These are phyloP conservation scores for Eragrostis curvula DNA, from an alignment of 176 grass and related monocot species.

Conservation along the genomic window DNA sequence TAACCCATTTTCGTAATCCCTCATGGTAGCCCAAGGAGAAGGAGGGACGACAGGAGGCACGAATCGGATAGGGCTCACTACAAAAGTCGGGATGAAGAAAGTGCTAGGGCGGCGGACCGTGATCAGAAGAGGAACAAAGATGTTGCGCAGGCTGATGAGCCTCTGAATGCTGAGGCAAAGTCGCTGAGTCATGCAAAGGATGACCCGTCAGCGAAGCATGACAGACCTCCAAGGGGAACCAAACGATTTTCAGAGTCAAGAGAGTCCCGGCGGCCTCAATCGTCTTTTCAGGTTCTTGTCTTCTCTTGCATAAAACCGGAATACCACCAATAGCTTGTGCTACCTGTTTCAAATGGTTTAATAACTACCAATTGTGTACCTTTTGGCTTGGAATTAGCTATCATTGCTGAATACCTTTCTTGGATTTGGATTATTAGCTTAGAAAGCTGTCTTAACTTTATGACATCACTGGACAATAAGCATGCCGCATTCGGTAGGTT, in stretches of 20 bases:
- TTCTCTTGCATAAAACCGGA: constrained; percentile 19
- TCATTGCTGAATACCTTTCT: background rate
- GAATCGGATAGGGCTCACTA: constrained; percentile 48
- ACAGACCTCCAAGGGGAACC: constrained; percentile 50
- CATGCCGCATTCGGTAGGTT: background rate
- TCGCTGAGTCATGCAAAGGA: constrained; percentile 33
- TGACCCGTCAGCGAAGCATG: constrained; percentile 26
- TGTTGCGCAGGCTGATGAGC: constrained; percentile 14
- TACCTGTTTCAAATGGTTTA: background rate
- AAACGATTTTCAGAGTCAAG: constrained; percentile 53
- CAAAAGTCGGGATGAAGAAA: constrained; percentile 40
- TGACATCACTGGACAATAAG: background rate
- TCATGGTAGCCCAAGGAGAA: constrained; percentile 55
- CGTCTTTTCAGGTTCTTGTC: constrained; percentile 63
- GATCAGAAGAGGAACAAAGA: constrained; percentile 35
- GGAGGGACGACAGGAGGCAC: constrained; percentile 53
- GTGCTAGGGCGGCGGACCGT: constrained; percentile 8
- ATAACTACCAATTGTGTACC: background rate
- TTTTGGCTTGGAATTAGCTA: background rate
- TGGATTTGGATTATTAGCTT: background rate
- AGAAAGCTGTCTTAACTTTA: background rate
- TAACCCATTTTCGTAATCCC: constrained; percentile 3
- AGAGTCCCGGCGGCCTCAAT: constrained; percentile 43
- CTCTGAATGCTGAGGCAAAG: constrained; percentile 29
- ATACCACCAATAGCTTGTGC: constrained; percentile 15